phyloP scores from a whole-genome alignment of 2,329 filamentous ascomycete species.

The Cucurbitaria berberidis region DNA sequence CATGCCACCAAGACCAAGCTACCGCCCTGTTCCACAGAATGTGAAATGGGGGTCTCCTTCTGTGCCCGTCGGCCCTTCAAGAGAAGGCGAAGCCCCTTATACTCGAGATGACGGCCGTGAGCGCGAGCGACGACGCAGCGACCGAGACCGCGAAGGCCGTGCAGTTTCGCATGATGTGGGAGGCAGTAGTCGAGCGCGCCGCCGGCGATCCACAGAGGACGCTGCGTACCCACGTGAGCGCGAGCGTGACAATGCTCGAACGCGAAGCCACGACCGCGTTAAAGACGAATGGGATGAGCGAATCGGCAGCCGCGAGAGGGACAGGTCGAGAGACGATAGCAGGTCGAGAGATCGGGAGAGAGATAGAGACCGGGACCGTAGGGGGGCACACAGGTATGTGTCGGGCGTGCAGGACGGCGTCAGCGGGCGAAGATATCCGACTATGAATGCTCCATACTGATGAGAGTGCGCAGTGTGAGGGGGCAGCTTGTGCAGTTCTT shows the following conservation, averaged over 20 bases:
- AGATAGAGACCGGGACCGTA: conserved; percentile 16
- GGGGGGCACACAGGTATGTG: conserved; percentile 43
- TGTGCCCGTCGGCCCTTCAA: conserved; percentile 23
- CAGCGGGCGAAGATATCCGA: conserved; percentile 41
- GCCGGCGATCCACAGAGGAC: conserved; percentile 33
- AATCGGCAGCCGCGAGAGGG: conserved; percentile 21
- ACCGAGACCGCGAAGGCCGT: conserved; percentile 12
- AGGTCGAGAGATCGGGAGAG: conserved; percentile 22
- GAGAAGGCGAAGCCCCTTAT: conserved; percentile 32
- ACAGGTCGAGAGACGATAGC: conserved; percentile 18
- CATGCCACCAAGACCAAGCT: conserved; percentile 33
- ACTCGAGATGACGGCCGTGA: conserved; percentile 25
- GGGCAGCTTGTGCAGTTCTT: conserved; percentile 23
- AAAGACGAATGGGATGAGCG: conserved; percentile 36
- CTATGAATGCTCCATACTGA: conserved; percentile 30
- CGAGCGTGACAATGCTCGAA: conserved; percentile 24
- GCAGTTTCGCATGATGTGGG: conserved; percentile 10
- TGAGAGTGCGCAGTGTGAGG: conserved; percentile 18
- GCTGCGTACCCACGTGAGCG: conserved; percentile 34
- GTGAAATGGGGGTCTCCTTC: conserved; percentile 33
- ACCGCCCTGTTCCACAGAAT: conserved; percentile 28
- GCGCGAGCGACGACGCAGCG: conserved; percentile 14
- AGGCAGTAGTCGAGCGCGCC: conserved; percentile 19
- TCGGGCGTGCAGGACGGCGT: conserved; percentile 44
- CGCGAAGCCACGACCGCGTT: conserved; percentile 37